Conservation (phyloP, 805 yeast species). For the Ogataea trehaloabstinens region DNA sequence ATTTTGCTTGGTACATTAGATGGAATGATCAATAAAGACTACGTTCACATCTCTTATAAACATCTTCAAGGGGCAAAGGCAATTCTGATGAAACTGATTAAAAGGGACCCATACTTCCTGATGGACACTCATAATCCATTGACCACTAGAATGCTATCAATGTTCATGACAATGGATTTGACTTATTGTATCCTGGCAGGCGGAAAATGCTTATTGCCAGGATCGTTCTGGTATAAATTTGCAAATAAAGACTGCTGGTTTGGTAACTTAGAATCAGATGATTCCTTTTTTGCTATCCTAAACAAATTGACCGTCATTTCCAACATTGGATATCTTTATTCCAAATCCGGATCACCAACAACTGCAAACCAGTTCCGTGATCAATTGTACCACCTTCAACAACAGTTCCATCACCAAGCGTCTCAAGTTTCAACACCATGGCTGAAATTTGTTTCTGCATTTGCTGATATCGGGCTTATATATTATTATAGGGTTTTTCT, state of each 20-base stretch:
- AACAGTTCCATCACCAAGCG: background rate
- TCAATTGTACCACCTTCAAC: background rate
- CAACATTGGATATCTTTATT: slow-evolving; percentile 9
- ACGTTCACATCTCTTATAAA: slow-evolving; percentile 9
- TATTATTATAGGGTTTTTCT: slow-evolving; percentile 21
- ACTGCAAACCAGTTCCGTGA: background rate
- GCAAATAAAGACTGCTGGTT: slow-evolving; percentile 28
- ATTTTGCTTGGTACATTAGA: slow-evolving; percentile 25
- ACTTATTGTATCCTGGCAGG: slow-evolving; percentile 24
- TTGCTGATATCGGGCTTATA: slow-evolving; percentile 23
- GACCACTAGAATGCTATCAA: slow-evolving; percentile 23
- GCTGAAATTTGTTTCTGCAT: slow-evolving; percentile 22
- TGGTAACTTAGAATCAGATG: slow-evolving; percentile 22
- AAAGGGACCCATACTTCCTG: slow-evolving; percentile 11
- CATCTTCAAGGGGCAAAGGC: slow-evolving; percentile 29
- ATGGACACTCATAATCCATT: slow-evolving; percentile 8
- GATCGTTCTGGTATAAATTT: slow-evolving; percentile 21
- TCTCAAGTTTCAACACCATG: slow-evolving; percentile 11
- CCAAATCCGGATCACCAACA: too few relatives aligned
- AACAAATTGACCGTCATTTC: slow-evolving; percentile 20
- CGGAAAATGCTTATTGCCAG: slow-evolving; percentile 18
- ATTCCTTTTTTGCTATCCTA: slow-evolving; percentile 32
- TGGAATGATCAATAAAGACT: slow-evolving; percentile 24
- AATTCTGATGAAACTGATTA: slow-evolving; percentile 16
- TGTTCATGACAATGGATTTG: slow-evolving; percentile 28